phyloP scores from a whole-genome alignment of 805 yeast genomes.

The Metschnikowia koreensis region DNA sequence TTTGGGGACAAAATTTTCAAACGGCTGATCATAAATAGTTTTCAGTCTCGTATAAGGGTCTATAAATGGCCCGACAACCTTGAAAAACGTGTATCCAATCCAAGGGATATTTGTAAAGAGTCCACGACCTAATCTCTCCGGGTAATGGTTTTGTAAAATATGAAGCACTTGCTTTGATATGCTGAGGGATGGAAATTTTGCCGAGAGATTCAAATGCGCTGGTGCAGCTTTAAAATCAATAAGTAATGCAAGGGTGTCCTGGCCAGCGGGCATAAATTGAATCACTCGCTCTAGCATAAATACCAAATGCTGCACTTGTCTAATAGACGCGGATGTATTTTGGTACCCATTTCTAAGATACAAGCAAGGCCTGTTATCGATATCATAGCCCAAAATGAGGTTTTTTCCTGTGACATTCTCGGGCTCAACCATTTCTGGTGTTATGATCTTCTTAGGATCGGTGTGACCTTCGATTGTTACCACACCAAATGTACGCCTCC shows the following conservation, averaged over 20 bases:
- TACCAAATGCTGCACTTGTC: constrained; percentile 56
- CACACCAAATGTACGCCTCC: constrained; percentile 57
- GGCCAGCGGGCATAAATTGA: constrained; percentile 57
- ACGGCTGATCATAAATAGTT: constrained; percentile 57
- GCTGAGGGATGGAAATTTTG: constrained; percentile 49
- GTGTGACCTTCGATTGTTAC: constrained; percentile 28
- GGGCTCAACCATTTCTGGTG: constrained; percentile 42
- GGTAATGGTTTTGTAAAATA: constrained; percentile 22
- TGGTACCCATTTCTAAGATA: constrained; percentile 55
- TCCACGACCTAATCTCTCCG: constrained; percentile 22
- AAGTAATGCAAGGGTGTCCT: constrained; percentile 52
- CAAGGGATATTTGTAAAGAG: constrained; percentile 22
- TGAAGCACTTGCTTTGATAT: constrained; percentile 35
- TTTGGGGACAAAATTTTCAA: constrained; percentile 51
- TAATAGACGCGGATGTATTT: constrained; percentile 49
- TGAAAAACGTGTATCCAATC: constrained; percentile 22
- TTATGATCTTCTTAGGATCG: constrained; percentile 30
- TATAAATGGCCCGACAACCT: constrained; percentile 35
- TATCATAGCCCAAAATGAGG: constrained; percentile 53
- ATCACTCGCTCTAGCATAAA: constrained; percentile 56
- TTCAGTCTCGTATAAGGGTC: constrained; percentile 60
- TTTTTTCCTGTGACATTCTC: constrained; percentile 57
- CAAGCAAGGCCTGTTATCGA: constrained; percentile 51
- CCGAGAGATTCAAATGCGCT: constrained; percentile 32
- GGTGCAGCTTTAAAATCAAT: constrained; percentile 54